Base-by-base conservation (phyloP, 441 rosid species). In the Theobroma grandiflorum region DNA sequence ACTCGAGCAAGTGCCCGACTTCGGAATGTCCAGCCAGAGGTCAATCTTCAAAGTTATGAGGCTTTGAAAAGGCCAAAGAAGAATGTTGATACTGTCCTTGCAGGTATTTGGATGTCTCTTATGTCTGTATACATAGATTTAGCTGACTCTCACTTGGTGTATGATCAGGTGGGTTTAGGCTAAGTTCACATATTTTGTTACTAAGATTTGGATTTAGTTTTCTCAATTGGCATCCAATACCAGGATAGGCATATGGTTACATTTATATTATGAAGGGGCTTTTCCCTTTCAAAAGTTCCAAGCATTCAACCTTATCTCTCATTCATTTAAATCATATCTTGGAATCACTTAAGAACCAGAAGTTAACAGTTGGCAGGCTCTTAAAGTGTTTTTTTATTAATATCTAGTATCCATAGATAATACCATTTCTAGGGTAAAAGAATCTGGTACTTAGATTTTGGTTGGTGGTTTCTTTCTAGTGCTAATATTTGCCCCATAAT, bases 1-100 rank as follows among this genome's bases (percentile, higher is more conserved):
- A 94, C 98, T 67, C 91, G 99, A 84, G 83, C 93, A 67, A 97
- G 99, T 90, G 99, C 99, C 12, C 93, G 99, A 7, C 93, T 95
- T 65, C 95, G 98, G n/a, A 92, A 97, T 86, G 94, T 93, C 80
- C 96, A 91, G 82, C 98, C 98, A 61, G 96, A 91, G 77, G 88
- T 92, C 86, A 89, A 91, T 89, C 81, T 86, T 86, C 91, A 89
- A 85, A 93, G 94, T 72, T 84, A 86, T 26, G 98, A 92, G 76
- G 92, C 94, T 64, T 84, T 91, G 75, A 94, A 90, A 87, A 88
- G 93, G 85, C 98, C 91, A 8, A 95, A 93, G 91, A 95, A 93
- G 89, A 86, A 69, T 47, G 64, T 50, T 2, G 99, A 95, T 80
- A 81, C 80, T 81, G 80, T 75, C 49, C 81, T 76, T 79, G 58